Conservation (phyloP, 495 filamentous ascomycete genomes). For the Terfezia boudieri region DNA sequence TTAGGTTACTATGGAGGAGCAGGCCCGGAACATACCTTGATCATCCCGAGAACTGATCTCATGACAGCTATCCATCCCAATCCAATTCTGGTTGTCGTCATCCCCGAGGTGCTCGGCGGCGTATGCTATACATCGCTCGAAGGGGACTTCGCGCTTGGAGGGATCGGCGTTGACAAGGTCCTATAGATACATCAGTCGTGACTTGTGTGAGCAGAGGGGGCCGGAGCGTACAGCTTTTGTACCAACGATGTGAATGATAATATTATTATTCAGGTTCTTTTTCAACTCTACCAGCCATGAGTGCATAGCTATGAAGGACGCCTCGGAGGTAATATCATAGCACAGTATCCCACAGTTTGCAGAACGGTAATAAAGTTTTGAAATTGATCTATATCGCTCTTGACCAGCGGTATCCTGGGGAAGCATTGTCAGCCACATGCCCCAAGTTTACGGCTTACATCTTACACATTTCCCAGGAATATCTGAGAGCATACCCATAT, state of each 20-base stretch:
- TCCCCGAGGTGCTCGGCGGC: slow-evolving; percentile 58
- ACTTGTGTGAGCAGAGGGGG: neutral
- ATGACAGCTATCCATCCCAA: slow-evolving; percentile 90
- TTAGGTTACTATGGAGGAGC: neutral
- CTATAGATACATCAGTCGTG: neutral
- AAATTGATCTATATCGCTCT: slow-evolving; percentile 84
- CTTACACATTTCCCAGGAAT: neutral
- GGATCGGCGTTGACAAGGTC: slow-evolving; percentile 76
- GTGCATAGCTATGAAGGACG: slow-evolving; percentile 82
- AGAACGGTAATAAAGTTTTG: slow-evolving; percentile 81
- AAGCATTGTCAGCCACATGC: slow-evolving; percentile 56
- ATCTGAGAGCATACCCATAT: neutral
- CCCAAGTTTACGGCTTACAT: slow-evolving; percentile 31
- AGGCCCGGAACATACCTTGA: slow-evolving; percentile 29
- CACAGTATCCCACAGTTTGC: slow-evolving; percentile 87
- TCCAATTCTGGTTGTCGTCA: slow-evolving; percentile 20
- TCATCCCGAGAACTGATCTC: slow-evolving; percentile 88
- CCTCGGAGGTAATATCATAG: slow-evolving; percentile 76
- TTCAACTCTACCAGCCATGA: slow-evolving; percentile 37
- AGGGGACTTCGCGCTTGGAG: slow-evolving; percentile 52
- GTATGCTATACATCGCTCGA: slow-evolving; percentile 84
- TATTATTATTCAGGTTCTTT: slow-evolving; percentile 29
- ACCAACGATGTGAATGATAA: slow-evolving; percentile 89
- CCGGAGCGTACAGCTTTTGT: slow-evolving; percentile 41
- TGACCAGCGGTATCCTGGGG: slow-evolving; percentile 42